Percentiles rank a stretch among this genome's conserved stretches.
Evolutionary conservation across 306 rosid genomes (phyloP).

Genomic region (Rubus idaeus): DNA sequence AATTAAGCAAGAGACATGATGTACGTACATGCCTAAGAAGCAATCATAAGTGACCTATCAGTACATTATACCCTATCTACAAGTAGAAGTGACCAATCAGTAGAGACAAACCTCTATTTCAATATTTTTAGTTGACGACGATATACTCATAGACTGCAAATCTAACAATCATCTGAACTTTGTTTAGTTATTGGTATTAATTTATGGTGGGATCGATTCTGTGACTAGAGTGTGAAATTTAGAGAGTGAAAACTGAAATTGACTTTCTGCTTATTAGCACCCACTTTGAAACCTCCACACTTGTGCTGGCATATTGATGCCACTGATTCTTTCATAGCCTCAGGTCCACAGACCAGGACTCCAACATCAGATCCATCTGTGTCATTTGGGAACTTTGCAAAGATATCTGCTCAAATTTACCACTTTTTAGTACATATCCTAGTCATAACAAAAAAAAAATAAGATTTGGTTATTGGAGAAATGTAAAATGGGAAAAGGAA

Average conservation of each 20-base stretch:
- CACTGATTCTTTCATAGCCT: slow-evolving; percentile 71
- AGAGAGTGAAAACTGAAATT: slow-evolving; percentile 72
- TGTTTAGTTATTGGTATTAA: neutral
- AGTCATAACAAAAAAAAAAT: neutral
- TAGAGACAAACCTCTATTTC: neutral
- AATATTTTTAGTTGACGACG: neutral
- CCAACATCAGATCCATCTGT: slow-evolving; percentile 52
- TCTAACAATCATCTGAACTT: neutral
- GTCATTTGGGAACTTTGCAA: slow-evolving; percentile 44
- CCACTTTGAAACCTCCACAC: slow-evolving; percentile 34
- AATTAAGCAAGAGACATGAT: slow-evolving; percentile 1
- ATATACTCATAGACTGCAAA: neutral
- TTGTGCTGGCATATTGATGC: slow-evolving; percentile 48
- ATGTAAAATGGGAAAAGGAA: neutral
- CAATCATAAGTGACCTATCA: neutral
- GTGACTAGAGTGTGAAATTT: slow-evolving; percentile 63
- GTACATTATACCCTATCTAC: neutral
- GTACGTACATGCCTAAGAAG: neutral
- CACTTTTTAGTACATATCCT: neutral
- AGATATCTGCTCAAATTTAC: slow-evolving; percentile 52
- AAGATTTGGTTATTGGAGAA: neutral
- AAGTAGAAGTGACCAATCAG: neutral
- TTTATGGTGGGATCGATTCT: neutral
- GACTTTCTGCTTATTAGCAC: slow-evolving; percentile 39
- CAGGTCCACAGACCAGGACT: slow-evolving; percentile 81